Conservation (phyloP, 208 protist genomes). For the Leishmania tarentolae region DNA sequence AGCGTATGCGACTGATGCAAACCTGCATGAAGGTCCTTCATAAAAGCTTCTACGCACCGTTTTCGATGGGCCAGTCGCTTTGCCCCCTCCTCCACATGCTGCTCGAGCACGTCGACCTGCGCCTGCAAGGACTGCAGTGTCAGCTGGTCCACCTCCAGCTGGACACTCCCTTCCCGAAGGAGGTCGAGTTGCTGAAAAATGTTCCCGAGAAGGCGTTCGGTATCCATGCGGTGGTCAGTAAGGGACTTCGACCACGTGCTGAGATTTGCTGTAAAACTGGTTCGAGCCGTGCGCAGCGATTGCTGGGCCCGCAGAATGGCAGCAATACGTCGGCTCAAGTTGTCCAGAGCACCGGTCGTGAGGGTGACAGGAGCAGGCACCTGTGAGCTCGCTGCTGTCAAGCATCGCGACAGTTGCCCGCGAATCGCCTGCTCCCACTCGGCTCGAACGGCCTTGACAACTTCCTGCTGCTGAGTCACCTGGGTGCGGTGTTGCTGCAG, state of each 20-base stretch:
- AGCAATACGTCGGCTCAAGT: background rate
- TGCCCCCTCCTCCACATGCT: constrained; percentile 13
- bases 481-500: constrained; percentile 16
- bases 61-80: constrained; percentile 17
- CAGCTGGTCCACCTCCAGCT: constrained; percentile 15
- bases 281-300: constrained; percentile 10
- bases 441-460: background rate
- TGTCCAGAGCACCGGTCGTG: constrained; percentile 5
- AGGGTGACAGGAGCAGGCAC: constrained; percentile 12
- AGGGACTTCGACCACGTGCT: constrained; percentile 5
- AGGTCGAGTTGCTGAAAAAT: constrained; percentile 17
- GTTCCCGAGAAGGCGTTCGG: constrained; percentile 13
- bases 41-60: background rate
- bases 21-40: constrained; percentile 1
- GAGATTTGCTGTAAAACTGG: constrained; percentile 15
- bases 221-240: constrained; percentile 5
- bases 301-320: constrained; percentile 2
- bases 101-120: constrained; percentile 14
- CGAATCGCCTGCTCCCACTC: constrained; percentile 25
- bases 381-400: constrained; percentile 6
- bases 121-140: constrained; percentile 17
- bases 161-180: constrained; percentile 19
- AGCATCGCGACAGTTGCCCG: constrained; percentile 20
- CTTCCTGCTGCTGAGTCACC: constrained; percentile 9
- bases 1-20: background rate